Base-by-base conservation (phyloP, 116 monocot species). In the Iris pallida region DNA sequence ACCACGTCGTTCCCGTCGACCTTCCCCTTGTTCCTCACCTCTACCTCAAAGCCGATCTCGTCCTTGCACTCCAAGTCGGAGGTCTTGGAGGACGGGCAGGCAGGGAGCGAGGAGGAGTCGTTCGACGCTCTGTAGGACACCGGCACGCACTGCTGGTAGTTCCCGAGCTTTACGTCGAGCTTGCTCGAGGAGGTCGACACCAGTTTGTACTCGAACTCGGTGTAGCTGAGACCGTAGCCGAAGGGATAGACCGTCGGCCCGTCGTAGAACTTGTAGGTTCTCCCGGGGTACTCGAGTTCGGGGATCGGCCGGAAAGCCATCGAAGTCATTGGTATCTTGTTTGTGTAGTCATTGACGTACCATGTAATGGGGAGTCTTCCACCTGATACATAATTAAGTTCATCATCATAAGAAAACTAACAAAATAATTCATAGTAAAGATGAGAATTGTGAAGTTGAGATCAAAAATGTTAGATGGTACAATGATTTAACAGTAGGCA, bases 241-340 rank as follows among this genome's bases (percentile, higher is more conserved):
- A 80, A 85, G 6, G 81, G 78, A 58, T 74, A 85, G 60, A 78
- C 71, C 6, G 17, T 41, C 5, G 67, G 20, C 7, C 78, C 81
- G 46, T 63, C 59, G 66, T 56, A 80, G 78, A 81, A 85, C 68
- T 78, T 80, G 78, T 81, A 85, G 53, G 85, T 80, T 43, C 81
- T 65, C 12, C 81, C 81, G 4, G 85, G 85, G 74, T 85, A 81
- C 0, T 75, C 81, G 3, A 68, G 8, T 15, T 64, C 52, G 3
- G 61, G 51, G 19, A 52, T 19, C 0, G 85, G 81, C 0, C 81
- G 65, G 18, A 85, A 47, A 15, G 18, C 63, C 85, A 81, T 80
- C 0, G 77, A 78, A 13, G 71, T 80, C 85, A 85, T 77, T 7
- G 77, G 80, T 15, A 83, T 18, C 4, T 14, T 6, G 15, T 41